These are phyloP conservation scores for Globisporangium orthogonon DNA, from an alignment of 352 stramenopile genomes.

Conservation along the genomic window DNA sequence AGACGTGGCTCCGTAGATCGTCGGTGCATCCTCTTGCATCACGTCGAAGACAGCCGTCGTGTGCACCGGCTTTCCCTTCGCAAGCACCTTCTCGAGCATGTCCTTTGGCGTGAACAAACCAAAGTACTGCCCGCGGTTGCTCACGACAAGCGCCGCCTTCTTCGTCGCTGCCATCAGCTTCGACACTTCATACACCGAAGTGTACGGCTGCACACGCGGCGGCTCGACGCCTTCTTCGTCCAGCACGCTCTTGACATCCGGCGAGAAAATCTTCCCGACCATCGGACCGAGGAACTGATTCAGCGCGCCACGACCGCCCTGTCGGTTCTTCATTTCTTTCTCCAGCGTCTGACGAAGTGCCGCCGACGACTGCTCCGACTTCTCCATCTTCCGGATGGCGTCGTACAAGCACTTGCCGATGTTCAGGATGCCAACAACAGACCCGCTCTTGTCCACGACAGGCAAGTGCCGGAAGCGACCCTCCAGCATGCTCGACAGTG, in stretches of 20 bases:
- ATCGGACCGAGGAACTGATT: constrained; percentile 74
- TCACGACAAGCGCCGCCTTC: constrained; percentile 94
- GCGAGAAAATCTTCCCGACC: constrained; percentile 86
- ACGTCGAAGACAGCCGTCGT: constrained; percentile 91
- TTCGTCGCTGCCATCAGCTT: constrained; percentile 92
- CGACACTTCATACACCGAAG: constrained; percentile 91
- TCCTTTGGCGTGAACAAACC: constrained; percentile 97
- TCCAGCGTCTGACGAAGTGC: constrained; percentile 71
- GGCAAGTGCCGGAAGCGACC: constrained; percentile 86
- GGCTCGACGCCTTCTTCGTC: constrained; percentile 72
- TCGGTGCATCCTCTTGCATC: constrained; percentile 74
- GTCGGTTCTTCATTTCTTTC: constrained; percentile 62
- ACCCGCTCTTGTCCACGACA: constrained; percentile 70
- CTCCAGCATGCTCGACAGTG: constrained; percentile 82
- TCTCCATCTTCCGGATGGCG: constrained; percentile 96
- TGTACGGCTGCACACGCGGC: constrained; percentile 78
- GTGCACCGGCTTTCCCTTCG: constrained; percentile 88
- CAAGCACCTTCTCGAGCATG: constrained; percentile 94
- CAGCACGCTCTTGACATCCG: constrained; percentile 81
- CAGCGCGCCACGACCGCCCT: constrained; percentile 29
- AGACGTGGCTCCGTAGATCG: constrained; percentile 55
- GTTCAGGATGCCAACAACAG: constrained; percentile 95
- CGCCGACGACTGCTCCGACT: constrained; percentile 72
- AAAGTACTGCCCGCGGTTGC: constrained; percentile 89
- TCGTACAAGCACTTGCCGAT: constrained; percentile 99